Evolutionary conservation across 192 early-diverging fungal species (phyloP).

Genomic region (Backusella psychrophila): DNA sequence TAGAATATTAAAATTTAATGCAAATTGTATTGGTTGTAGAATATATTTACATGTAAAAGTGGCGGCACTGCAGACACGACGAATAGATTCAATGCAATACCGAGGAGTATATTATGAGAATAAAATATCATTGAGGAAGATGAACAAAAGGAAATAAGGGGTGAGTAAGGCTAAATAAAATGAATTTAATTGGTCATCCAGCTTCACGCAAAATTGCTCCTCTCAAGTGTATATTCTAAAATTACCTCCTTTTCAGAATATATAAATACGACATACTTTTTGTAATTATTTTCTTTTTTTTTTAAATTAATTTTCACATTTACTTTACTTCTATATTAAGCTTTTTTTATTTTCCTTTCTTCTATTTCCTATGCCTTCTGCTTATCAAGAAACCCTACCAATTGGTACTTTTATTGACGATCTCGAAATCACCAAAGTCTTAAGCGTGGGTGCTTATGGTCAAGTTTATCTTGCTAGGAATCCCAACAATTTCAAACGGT

Average conservation of each 20-base stretch:
- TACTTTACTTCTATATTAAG: neutral
- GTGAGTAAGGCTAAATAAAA: neutral
- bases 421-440: constrained; percentile 46
- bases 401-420: constrained; percentile 38
- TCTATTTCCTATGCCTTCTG: neutral
- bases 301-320: neutral
- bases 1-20: neutral
- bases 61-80: neutral
- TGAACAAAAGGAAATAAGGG: neutral
- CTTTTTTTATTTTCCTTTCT: neutral
- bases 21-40: neutral
- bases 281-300: neutral
- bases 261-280: neutral
- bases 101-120: neutral
- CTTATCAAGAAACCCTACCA: constrained; percentile 1
- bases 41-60: neutral
- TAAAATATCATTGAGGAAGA: neutral
- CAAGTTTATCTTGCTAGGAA: constrained; percentile 69
- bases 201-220: neutral
- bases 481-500: constrained; percentile 48
- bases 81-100: neutral
- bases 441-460: constrained; percentile 75
- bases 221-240: neutral
- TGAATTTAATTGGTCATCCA: neutral
- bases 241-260: neutral